Evolutionary conservation across 352 stramenopile genomes (phyloP).

Genomic region (Pythium scleroteichum): DNA sequence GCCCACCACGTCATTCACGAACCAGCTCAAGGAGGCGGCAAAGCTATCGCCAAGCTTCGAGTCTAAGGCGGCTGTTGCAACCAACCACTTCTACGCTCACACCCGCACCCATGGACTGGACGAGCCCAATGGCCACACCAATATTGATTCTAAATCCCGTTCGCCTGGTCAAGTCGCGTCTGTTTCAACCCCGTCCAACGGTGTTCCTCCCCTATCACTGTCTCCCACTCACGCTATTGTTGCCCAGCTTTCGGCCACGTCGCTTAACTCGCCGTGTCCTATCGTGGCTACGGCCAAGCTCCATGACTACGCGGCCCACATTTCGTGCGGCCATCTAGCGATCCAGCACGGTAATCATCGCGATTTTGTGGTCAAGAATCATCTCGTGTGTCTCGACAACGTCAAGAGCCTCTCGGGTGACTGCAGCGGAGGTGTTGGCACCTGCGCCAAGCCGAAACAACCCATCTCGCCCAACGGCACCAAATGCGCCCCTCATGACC

Average conservation of each 20-base stretch:
- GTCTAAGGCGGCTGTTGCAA: too few relatives aligned
- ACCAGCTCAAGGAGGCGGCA: not conserved
- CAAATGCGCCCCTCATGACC: slow-evolving; percentile 34
- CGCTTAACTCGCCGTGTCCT: slow-evolving; percentile 16
- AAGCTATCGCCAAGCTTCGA: too few relatives aligned
- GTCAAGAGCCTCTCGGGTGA: slow-evolving; percentile 52
- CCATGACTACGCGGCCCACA: slow-evolving; percentile 63
- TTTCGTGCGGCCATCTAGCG: slow-evolving; percentile 68
- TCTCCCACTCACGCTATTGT: slow-evolving; percentile 4
- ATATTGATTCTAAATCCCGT: not conserved
- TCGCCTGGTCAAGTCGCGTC: not conserved
- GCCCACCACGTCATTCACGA: not conserved
- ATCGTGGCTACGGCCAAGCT: slow-evolving; percentile 36
- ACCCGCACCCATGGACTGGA: too few relatives aligned
- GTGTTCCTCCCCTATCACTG: not conserved
- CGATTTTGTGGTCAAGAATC: slow-evolving; percentile 83
- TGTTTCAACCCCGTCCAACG: not conserved
- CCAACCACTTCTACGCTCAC: too few relatives aligned
- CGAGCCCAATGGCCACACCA: too few relatives aligned
- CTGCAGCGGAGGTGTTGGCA: slow-evolving; percentile 25
- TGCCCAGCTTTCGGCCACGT: slow-evolving; percentile 6
- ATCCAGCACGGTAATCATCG: slow-evolving; percentile 80
- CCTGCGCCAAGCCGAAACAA: slow-evolving; percentile 11
- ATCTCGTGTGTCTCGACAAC: slow-evolving; percentile 76
- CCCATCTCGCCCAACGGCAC: slow-evolving; percentile 13